Evolutionary conservation across 352 stramenopile species (phyloP), one percentile per base, ranked within the genome.

Genomic region (Pythium rishiriense): DNA sequence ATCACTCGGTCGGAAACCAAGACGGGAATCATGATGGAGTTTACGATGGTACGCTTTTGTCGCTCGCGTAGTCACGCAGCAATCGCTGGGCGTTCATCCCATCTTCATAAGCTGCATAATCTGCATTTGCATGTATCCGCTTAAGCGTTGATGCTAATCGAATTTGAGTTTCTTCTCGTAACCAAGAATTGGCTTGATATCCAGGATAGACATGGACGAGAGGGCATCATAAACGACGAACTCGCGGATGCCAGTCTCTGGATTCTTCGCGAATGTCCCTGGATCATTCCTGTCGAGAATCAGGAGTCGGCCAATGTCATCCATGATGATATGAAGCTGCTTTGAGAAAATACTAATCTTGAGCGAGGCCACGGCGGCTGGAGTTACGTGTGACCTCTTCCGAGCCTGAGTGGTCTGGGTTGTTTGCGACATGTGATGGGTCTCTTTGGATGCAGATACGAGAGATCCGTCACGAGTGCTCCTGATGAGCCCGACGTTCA

Each of bases 141-240:
- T 41, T n/a, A 21, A 14, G 6, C 21, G n/a, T 26, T 15, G 5
- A 8, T 26, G 10, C 24, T 58, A 58, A 12, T 66, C 43, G 21
- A 85, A 70, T 9, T 47, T 68, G 1, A 88, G 59, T 33, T 79
- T 81, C 64, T 81, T 85, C 1, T 76, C 73, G 29, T 79, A 72
- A 25, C 69, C 69, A 14, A 88, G 54, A 26, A 88, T 65, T 39
- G 73, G 68, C 29, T 88, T 88, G 62, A 88, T 84, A 54, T 87
- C 76, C 19, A 83, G 35, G 39, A 87, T 85, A 22, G 56, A 72
- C 60, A 79, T 81, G 10, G 54, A 66, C 39, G 79, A 76, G 10
- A 88, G 72, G n/a, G 73, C 76, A 28, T 88, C 79, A 11, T 60
- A 56, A 2, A 79, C 74, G 0, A 66, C 29, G 60, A 75, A 86